Evolutionary conservation across 2,329 filamentous ascomycete species (phyloP), one percentile per base, ranked within the genome.

Genomic region (Trichocomaceae sp.): DNA sequence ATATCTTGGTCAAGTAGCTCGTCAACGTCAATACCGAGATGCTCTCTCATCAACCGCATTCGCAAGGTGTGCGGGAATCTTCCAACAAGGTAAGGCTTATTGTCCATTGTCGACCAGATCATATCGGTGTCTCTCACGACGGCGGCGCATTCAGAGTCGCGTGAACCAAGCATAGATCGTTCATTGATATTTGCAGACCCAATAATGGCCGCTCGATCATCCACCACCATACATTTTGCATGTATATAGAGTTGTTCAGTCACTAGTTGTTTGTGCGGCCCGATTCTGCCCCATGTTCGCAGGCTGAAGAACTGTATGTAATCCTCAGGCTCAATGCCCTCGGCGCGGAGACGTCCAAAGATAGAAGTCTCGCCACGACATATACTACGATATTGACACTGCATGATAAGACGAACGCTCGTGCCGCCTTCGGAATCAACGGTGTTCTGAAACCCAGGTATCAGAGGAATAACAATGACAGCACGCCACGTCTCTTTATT

Each of bases 151-250:
- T 99, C 93, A 0, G 92, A 96, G 70, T 99, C 93, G 64, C 93
- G 83, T 48, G 83, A 86, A 8, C 93, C 93, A 58, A 96, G 72
- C 90, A 97, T 90, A 6, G 92, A 97, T 46, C 93, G 85, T 71
- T 99, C 93, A 64, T 99, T 99, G 77, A 99, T 97, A 68, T 99
- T 99, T 52, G 93, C 93, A 46, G 92, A 97, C 17, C 93, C 93
- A 63, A 99, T 99, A 58, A 99, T 84, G 19, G 87, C 92, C 56
- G 93, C 83, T 33, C 92, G 84, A 66, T 99, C 93, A 69, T 99
- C 93, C 4, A 96, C 92, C 54, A 99, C 82, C 78, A 97, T 97
- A 61, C 87, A 87, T 73, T 99, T 99, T 58, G 93, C 93, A 66
- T 99, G 93, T 55, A 99, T 97, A 68, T 99, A 99, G 10, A 99